A percentile compares a stretch with the other conserved stretches of the same genome.
These are phyloP conservation scores for Leccinum solheimii DNA, from an alignment of 1,284 basidiomycete genomes.

Conservation along the genomic window DNA sequence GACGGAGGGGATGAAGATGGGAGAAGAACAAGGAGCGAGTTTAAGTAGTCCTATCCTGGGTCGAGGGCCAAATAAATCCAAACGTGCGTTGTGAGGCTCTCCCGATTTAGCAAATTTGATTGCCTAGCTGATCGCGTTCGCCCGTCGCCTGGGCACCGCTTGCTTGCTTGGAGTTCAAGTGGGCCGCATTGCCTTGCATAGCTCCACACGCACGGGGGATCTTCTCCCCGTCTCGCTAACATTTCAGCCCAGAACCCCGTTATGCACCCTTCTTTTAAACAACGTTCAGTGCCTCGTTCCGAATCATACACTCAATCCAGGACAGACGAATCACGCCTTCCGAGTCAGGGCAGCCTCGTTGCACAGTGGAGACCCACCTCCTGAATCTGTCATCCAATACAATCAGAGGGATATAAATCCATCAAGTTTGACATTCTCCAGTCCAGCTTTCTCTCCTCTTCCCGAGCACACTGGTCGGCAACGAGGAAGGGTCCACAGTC, in stretches of 20 bases:
- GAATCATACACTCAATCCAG: slow-evolving; percentile 2
- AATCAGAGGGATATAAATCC: not conserved
- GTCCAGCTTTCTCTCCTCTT: not conserved
- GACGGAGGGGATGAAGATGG: slow-evolving; percentile 28
- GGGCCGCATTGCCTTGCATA: slow-evolving; percentile 18
- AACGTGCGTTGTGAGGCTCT: slow-evolving; percentile 19
- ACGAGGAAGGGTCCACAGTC: not conserved
- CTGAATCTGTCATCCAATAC: not conserved
- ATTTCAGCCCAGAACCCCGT: slow-evolving; percentile 6
- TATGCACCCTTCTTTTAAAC: slow-evolving; percentile 4
- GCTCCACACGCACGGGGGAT: slow-evolving; percentile 1
- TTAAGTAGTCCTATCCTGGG: slow-evolving; percentile 36
- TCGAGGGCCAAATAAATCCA: slow-evolving; percentile 35
- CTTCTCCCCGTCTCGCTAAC: not conserved
- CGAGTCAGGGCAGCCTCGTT: not conserved
- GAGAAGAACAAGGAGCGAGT: slow-evolving; percentile 15
- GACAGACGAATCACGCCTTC: not conserved
- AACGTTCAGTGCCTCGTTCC: slow-evolving; percentile 7
- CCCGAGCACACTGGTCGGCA: not conserved
- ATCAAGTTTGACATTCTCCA: not conserved
- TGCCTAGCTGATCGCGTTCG: slow-evolving; percentile 11
- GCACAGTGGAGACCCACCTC: slow-evolving; percentile 1
- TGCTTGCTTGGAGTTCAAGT: slow-evolving; percentile 12
- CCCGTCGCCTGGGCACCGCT: slow-evolving; percentile 22
- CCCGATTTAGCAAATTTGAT: slow-evolving; percentile 16